Conservation (phyloP, 768 basidiomycete species). For the Termitomyces heimii region DNA sequence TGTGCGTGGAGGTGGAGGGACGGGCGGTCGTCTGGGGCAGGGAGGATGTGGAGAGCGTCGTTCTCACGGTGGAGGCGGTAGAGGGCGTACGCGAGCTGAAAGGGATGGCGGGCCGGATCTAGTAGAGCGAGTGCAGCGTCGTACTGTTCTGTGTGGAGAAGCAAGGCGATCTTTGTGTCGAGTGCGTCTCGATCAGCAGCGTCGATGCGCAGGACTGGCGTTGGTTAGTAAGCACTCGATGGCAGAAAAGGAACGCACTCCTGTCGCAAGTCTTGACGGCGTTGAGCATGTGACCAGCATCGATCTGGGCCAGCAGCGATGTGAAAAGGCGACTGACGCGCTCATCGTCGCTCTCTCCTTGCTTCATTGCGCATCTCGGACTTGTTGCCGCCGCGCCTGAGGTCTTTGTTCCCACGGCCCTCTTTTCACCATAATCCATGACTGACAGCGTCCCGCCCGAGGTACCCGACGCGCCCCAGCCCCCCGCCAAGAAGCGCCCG, state of each 20-base stretch:
- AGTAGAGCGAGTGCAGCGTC: constrained; percentile 60
- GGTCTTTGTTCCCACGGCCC: no score
- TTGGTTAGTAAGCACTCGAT: not conserved
- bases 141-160: constrained; percentile 85
- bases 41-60: constrained; percentile 55
- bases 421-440: no score
- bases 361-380: no score
- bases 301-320: constrained; percentile 81
- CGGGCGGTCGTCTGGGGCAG: not conserved
- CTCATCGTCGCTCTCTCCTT: constrained; percentile 12
- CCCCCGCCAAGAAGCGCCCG: constrained; percentile 57
- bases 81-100: constrained; percentile 78
- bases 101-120: constrained; percentile 28
- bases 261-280: constrained; percentile 92
- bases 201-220: constrained; percentile 62
- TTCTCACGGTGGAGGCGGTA: constrained; percentile 78
- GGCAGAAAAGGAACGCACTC: constrained; percentile 44
- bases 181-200: constrained; percentile 66
- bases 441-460: not conserved
- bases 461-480: constrained; percentile 15
- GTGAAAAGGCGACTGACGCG: constrained; percentile 59
- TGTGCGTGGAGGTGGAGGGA: constrained; percentile 19
- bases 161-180: constrained; percentile 81
- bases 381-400: no score
- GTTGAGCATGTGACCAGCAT: constrained; percentile 81